Base-by-base conservation (phyloP, 192 early-diverging fungal species). In the Backusella tarrabulga region DNA sequence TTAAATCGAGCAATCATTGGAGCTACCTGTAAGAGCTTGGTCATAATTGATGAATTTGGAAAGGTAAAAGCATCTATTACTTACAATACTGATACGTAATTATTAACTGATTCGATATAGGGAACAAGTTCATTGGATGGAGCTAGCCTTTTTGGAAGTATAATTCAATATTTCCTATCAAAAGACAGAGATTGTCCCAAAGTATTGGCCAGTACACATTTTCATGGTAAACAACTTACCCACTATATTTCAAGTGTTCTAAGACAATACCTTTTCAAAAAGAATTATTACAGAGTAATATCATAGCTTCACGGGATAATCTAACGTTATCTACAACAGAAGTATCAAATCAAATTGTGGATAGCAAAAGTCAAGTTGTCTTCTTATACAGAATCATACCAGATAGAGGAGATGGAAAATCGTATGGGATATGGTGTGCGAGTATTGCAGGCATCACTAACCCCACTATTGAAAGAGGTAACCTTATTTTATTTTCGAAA, bases 31-130 rank as follows among this genome's bases (percentile, higher is more conserved):
- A 66, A 86, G 63, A 90, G 88, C 5, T 74, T 96, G 32, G 83
- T 96, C 1, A 66, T 95, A 0, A 79, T 96, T 68, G 94, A 96
- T 80, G 94, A 96, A 77, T 96, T 94, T 84, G 93, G 93, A n/a
- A 96, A 96, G 74, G 83, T 83, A 78, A 15, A 69, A 23, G 34
- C 34, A 26, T 14, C 56, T 2, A 66, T 42, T 26, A 50, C 52
- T 76, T 69, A 26, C 23, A 6, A 19, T 6, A 26, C 29, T 63
- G 26, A 19, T 34, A 34, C 12, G 42, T 44, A 69, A 46, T 34
- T 66, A 36, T 7, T 68, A 34, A 40, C 9, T 34, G 26, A 46
- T 32, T 17, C 17, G 3, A 29, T 38, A 9, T 68, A 81, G 76
- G 80, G 80, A 76, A 81, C 80, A 15, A 66, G 67, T 67, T 76